Base-by-base conservation (phyloP, 257 asterid genomes). In the Solanum peruvianum region DNA sequence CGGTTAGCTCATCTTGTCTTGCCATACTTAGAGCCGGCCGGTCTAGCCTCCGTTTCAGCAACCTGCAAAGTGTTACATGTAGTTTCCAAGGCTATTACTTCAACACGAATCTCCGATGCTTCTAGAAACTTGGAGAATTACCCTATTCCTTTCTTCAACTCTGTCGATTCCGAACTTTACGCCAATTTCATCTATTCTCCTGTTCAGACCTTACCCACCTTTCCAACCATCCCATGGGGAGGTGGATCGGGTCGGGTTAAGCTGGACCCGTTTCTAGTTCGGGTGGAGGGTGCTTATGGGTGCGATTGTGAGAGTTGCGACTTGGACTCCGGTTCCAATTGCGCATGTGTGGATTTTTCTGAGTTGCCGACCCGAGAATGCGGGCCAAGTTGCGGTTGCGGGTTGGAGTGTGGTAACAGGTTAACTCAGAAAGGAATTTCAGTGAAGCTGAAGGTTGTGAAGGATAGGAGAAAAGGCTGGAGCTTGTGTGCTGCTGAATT, bases 301-400 rank as follows among this genome's bases (percentile, higher is more conserved):
- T 95, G 98, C 90, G 91, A 84, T 7, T 97, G 98, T 89, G 88
- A 86, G 18, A 73, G 64, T 18, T 93, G 94, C 85, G 90, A 90
- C 52, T 13, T n/a, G 92, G 44, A 67, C 0, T 33, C 78, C 14
- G 93, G 52, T 60, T n/a, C 44, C 6, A 87, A 75, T 15, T 93
- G 93, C 52, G 91, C 92, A 56, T 96, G 98, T 92, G 76, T 85
- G 86, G 90, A 77, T 45, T 85, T 86, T 29, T 89, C 70, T 58
- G 92, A 85, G 80, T 82, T 49, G 84, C 88, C 88, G 89, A 82
- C 86, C 81, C 86, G 86, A 86, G 99, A 96, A 87, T 95, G 99
- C 80, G 98, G 98, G 31, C 98, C 97, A 83, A 90, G 95, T 76
- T 96, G 99, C 72, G 10, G 56, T 39, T 95, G 98, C 83, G 93